Percentiles rank a stretch among this genome's conserved stretches.
These are phyloP conservation scores for Neurospora sp. DNA, from an alignment of 495 filamentous ascomycete genomes.

Conservation along the genomic window DNA sequence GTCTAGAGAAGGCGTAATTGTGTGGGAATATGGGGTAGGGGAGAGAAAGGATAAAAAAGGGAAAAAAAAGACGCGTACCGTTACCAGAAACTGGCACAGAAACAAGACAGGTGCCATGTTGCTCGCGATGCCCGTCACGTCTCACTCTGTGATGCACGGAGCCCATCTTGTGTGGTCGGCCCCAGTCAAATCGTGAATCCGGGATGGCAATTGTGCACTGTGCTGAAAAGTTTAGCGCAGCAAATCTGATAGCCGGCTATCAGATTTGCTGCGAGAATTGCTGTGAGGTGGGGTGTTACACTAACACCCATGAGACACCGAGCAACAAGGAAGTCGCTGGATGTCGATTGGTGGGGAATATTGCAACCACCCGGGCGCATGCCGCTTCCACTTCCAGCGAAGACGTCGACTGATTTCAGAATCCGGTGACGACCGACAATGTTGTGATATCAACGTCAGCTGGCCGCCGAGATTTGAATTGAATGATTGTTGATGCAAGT, in stretches of 20 bases:
- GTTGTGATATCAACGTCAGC: background rate
- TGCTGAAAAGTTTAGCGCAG: background rate
- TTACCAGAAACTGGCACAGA: constrained; percentile 9
- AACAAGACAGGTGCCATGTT: constrained; percentile 1
- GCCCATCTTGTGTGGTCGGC: background rate
- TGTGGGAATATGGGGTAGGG: background rate
- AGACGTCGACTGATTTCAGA: background rate
- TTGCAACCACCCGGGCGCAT: background rate
- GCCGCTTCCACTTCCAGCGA: background rate
- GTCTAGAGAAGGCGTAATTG: background rate
- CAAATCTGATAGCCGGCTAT: background rate
- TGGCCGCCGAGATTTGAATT: background rate
- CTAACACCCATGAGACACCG: background rate
- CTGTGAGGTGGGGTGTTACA: background rate
- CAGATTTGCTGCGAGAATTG: background rate
- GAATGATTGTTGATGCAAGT: background rate
- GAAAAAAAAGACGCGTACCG: constrained; percentile 21
- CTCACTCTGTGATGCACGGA: background rate
- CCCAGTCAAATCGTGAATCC: background rate
- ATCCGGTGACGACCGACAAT: background rate
- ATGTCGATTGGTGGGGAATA: background rate
- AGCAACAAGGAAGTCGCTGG: background rate
- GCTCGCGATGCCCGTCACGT: background rate
- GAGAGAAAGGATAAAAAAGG: constrained; percentile 3
- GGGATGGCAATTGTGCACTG: background rate